These are phyloP conservation scores for Penicillium frequentans DNA, from an alignment of 2,329 filamentous ascomycete species.

Conservation along the genomic window DNA sequence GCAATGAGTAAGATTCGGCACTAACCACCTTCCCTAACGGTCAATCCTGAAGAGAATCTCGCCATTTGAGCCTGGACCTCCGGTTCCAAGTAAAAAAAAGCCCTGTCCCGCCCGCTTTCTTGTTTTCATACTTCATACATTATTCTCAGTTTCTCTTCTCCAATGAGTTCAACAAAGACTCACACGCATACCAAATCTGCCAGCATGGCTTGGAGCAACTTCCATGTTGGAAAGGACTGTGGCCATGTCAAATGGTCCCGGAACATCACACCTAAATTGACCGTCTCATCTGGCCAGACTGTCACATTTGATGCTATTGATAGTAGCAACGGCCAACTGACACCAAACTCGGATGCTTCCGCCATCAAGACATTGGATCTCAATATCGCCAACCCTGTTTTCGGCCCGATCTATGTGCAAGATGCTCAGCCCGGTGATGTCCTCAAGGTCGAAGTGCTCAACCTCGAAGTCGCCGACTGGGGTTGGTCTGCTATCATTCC, in stretches of 20 bases:
- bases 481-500: conserved; percentile 57
- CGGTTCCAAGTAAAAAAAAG: neutral
- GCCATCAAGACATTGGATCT: conserved; percentile 46
- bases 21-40: conserved; percentile 27
- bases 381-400: conserved; percentile 48
- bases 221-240: conserved; percentile 36
- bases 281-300: conserved; percentile 49
- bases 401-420: conserved; percentile 53
- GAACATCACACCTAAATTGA: conserved; percentile 46
- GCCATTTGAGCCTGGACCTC: conserved; percentile 5
- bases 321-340: conserved; percentile 53
- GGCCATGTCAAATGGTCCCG: conserved; percentile 53
- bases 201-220: conserved; percentile 27
- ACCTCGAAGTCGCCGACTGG: conserved; percentile 47
- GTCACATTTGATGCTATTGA: conserved; percentile 53
- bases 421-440: conserved; percentile 54
- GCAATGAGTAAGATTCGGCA: conserved; percentile 20
- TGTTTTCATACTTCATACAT: neutral
- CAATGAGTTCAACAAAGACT: conserved; percentile 17
- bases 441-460: conserved; percentile 52
- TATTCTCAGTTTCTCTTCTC: neutral
- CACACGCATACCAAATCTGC: conserved; percentile 7
- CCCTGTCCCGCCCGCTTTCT: neutral
- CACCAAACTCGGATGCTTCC: conserved; percentile 41
- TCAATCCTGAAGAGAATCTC: conserved; percentile 22